Conservation (phyloP, 176 grass and related monocot genomes). For the Avena insularis region DNA sequence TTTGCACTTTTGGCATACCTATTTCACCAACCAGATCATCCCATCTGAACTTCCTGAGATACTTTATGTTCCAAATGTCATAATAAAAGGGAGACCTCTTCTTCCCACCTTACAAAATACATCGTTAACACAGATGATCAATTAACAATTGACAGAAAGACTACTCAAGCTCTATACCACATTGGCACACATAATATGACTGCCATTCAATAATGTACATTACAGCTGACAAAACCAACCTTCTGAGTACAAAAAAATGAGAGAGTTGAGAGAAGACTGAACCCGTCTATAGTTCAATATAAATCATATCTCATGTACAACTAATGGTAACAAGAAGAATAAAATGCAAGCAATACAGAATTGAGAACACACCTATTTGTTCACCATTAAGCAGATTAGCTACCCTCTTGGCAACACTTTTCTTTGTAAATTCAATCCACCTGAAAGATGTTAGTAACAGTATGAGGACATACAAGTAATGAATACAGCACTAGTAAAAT, state of each 20-base stretch:
- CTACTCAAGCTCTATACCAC: conserved; percentile 4
- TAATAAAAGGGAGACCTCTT: conserved; percentile 90
- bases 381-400: conserved; percentile 89
- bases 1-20: conserved; percentile 54
- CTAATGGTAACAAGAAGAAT: not conserved
- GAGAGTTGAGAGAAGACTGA: not conserved
- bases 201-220: not conserved
- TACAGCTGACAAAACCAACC: not conserved
- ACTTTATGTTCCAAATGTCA: conserved; percentile 99
- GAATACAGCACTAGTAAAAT: not conserved
- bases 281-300: not conserved
- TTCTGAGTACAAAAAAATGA: not conserved
- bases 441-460: conserved; percentile 54
- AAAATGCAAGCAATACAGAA: not conserved
- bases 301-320: not conserved
- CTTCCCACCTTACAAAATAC: conserved; percentile 71
- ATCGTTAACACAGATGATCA: conserved; percentile 6
- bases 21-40: conserved; percentile 93
- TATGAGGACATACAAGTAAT: conserved; percentile 9
- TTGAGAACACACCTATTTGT: conserved; percentile 77
- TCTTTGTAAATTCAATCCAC: conserved; percentile 96
- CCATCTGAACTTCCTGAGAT: conserved; percentile 98
- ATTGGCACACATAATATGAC: not conserved
- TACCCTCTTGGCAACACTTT: conserved; percentile 86
- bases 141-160: not conserved